A percentile compares a stretch with the other conserved stretches of the same genome.
Evolutionary conservation across 371 early-diverging fungal species (phyloP).

Genomic region (Mortierella sp.): DNA sequence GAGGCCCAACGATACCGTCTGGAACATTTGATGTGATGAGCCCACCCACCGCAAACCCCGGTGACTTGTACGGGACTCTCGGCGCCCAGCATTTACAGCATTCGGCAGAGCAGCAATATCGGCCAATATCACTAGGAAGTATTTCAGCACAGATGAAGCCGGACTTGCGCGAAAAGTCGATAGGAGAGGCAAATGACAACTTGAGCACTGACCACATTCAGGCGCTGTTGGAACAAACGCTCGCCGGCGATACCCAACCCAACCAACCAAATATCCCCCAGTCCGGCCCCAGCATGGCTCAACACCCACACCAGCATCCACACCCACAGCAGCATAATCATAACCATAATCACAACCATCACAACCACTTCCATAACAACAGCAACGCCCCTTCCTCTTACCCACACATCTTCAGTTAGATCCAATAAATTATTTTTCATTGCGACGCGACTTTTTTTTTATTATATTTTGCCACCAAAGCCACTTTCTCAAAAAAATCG

Average conservation of each 20-base stretch:
- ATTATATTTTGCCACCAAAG: conserved; percentile 1
- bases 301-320: conserved; percentile 11
- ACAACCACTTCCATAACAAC: neutral
- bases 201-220: conserved; percentile 35
- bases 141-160: conserved; percentile 4
- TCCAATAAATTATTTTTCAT: neutral
- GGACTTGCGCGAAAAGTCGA: neutral
- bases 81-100: neutral
- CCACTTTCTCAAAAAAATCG: neutral
- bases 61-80: neutral
- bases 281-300: neutral
- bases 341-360: neutral
- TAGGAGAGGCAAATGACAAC: conserved; percentile 9
- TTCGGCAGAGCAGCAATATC: neutral
- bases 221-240: conserved; percentile 35
- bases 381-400: neutral
- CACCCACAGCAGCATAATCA: neutral
- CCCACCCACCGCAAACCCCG: neutral
- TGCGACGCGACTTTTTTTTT: neutral
- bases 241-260: conserved; percentile 29
- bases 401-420: neutral
- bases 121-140: neutral
- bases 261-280: conserved; percentile 11
- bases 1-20: neutral
- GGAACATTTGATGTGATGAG: conserved; percentile 12